Evolutionary conservation across 768 basidiomycete species (phyloP).

Genomic region (Phlegmacium glaucopus): DNA sequence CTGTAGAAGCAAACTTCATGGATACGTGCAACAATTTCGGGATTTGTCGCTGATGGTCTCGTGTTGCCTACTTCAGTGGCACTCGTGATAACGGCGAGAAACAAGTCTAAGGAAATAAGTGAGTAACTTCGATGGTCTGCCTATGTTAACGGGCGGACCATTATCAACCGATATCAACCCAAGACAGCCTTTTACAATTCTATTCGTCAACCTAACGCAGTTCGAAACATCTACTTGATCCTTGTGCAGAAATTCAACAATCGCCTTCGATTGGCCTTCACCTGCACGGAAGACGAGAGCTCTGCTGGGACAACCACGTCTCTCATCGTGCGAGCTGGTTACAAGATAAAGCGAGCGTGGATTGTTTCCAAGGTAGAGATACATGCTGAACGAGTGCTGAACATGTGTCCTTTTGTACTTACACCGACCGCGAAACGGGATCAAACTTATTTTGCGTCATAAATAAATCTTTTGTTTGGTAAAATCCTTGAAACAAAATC

Average conservation of each 20-base stretch:
- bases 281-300: slow-evolving; percentile 74
- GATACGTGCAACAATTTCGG: slow-evolving; percentile 77
- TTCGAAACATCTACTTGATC: slow-evolving; percentile 65
- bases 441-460: too few relatives aligned
- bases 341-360: slow-evolving; percentile 74
- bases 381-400: slow-evolving; percentile 41
- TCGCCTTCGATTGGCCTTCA: slow-evolving; percentile 54
- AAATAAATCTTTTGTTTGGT: too few relatives aligned
- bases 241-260: slow-evolving; percentile 83
- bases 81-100: slow-evolving; percentile 78
- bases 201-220: slow-evolving; percentile 64
- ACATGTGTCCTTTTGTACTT: slow-evolving; percentile 1
- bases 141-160: slow-evolving; percentile 37
- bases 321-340: slow-evolving; percentile 66
- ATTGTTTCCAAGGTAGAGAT: slow-evolving; percentile 65
- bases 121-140: background rate
- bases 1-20: slow-evolving; percentile 90
- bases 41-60: slow-evolving; percentile 50
- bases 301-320: slow-evolving; percentile 52
- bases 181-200: slow-evolving; percentile 77
- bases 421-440: too few relatives aligned
- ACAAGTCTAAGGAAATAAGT: slow-evolving; percentile 58
- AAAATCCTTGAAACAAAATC: too few relatives aligned
- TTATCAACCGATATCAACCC: slow-evolving; percentile 75
- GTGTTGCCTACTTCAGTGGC: slow-evolving; percentile 75